Evolutionary conservation across 1,139 yeast genomes (phyloP).

Genomic region (Hansenula anomala): DNA sequence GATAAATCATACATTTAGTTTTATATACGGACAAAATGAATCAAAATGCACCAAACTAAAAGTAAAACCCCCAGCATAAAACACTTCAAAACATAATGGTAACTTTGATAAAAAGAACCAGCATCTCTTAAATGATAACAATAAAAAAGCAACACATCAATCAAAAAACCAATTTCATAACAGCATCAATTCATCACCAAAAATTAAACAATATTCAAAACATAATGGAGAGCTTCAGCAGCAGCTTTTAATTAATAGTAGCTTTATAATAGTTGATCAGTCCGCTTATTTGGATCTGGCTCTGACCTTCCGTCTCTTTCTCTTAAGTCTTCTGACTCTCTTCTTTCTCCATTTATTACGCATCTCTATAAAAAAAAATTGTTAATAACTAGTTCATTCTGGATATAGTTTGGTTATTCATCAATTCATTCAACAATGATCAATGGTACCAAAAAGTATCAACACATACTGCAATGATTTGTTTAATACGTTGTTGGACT

Average conservation of each 20-base stretch:
- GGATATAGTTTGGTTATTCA: too few relatives aligned
- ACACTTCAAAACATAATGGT: not conserved
- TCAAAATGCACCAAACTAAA: not conserved
- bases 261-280: conserved; percentile 23
- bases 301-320: conserved; percentile 99
- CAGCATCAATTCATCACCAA: not conserved
- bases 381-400: conserved; percentile 8
- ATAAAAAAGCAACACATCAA: not conserved
- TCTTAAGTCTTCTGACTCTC: conserved; percentile 99
- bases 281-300: conserved; percentile 95
- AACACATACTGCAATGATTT: conserved; percentile 13
- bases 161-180: not conserved
- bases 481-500: conserved; percentile 13
- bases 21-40: conserved; percentile 1
- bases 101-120: not conserved
- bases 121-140: conserved; percentile 1
- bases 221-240: not conserved
- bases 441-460: too few relatives aligned
- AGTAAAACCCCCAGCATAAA: not conserved
- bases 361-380: conserved; percentile 36
- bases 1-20: conserved; percentile 2
- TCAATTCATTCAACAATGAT: not conserved
- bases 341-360: conserved; percentile 98
- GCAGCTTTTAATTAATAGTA: not conserved
- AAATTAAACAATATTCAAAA: not conserved